These are phyloP conservation scores for Davidsoniella eucalypti DNA, from an alignment of 2,329 filamentous ascomycete genomes.

Conservation along the genomic window DNA sequence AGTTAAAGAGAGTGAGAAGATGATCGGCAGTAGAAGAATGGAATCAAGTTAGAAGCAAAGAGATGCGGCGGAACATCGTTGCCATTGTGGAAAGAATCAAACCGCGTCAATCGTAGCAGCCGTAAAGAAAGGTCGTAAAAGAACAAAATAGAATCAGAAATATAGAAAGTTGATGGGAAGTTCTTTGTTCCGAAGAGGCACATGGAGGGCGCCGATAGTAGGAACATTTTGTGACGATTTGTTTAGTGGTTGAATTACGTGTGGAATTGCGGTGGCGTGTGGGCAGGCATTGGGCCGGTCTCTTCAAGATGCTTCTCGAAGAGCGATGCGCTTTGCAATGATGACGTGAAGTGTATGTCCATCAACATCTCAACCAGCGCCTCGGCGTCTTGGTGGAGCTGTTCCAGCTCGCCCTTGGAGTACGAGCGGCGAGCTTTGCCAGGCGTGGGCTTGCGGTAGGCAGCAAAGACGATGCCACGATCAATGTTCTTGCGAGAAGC, in stretches of 20 bases:
- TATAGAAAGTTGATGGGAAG: background rate
- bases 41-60: conserved; percentile 1
- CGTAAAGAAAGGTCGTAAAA: conserved; percentile 10
- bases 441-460: conserved; percentile 31
- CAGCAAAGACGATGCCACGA: conserved; percentile 39
- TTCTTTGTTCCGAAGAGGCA: background rate
- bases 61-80: conserved; percentile 2
- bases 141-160: background rate
- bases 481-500: conserved; percentile 19
- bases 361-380: conserved; percentile 35
- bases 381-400: conserved; percentile 33
- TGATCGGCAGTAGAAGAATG: background rate
- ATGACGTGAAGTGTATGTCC: conserved; percentile 27
- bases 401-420: conserved; percentile 26
- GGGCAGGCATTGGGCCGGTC: conserved; percentile 24
- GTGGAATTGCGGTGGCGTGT: conserved; percentile 13
- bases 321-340: conserved; percentile 14
- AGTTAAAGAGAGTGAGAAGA: background rate
- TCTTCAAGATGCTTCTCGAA: conserved; percentile 20
- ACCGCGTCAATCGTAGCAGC: conserved; percentile 10
- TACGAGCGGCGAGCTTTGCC: conserved; percentile 21
- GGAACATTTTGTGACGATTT: background rate
- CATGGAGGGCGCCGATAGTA: background rate
- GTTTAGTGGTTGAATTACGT: background rate
- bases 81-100: background rate